A percentile compares a stretch with the other conserved stretches of the same genome.
Conservation (phyloP, 768 basidiomycete genomes). For the Mycena rebaudengoi region DNA sequence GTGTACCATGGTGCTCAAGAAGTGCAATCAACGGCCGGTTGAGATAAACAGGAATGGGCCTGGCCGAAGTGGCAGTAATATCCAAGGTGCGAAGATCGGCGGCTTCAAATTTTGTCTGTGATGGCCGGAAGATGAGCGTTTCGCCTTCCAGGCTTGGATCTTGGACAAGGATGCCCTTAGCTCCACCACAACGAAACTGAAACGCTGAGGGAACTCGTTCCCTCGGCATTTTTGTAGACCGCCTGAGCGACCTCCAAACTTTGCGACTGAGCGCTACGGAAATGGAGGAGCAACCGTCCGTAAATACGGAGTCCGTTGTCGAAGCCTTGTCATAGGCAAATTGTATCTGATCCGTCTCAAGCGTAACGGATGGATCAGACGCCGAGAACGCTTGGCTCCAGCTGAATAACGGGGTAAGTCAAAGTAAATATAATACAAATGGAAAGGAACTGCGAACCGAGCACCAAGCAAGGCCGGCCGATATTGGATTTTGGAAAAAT, state of each 20-base stretch:
- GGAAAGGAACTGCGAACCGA: constrained; percentile 30
- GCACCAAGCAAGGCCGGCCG: constrained; percentile 60
- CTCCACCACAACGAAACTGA: constrained; percentile 56
- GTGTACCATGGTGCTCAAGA: constrained; percentile 54
- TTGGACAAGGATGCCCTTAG: constrained; percentile 56
- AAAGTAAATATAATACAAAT: neutral
- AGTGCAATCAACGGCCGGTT: constrained; percentile 59
- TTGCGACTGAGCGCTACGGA: constrained; percentile 44
- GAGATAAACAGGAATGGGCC: constrained; percentile 52
- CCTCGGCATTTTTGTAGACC: constrained; percentile 31
- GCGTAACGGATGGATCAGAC: constrained; percentile 54
- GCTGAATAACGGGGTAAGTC: neutral
- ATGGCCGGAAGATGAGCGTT: constrained; percentile 49
- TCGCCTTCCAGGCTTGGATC: constrained; percentile 47
- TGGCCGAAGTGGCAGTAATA: constrained; percentile 54
- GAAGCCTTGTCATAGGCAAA: constrained; percentile 41
- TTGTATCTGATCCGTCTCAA: constrained; percentile 45
- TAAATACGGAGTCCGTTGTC: constrained; percentile 45
- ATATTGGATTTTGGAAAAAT: constrained; percentile 45
- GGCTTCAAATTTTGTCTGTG: constrained; percentile 59
- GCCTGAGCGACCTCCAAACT: constrained; percentile 47
- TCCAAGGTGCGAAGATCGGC: constrained; percentile 48
- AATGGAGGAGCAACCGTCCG: constrained; percentile 61
- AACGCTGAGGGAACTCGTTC: constrained; percentile 50
- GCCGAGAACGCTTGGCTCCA: constrained; percentile 64